These are phyloP conservation scores for Dothistroma septosporum DNA, from an alignment of 2,329 filamentous ascomycete species.

Conservation along the genomic window DNA sequence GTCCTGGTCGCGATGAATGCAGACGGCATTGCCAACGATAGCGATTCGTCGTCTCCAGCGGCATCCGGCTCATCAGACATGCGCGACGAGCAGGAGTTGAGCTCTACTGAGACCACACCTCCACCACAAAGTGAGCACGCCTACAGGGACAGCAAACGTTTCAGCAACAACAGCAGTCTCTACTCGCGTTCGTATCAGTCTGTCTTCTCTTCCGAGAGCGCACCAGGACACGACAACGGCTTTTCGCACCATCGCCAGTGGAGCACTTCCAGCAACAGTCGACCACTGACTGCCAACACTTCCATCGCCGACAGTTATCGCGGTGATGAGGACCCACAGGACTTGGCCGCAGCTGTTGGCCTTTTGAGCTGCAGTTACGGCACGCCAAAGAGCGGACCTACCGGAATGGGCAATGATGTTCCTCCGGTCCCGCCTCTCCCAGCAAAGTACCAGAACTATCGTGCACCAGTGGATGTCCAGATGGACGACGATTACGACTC, in stretches of 20 bases:
- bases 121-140: constrained; percentile 71
- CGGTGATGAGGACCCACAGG: constrained; percentile 74
- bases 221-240: constrained; percentile 51
- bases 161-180: constrained; percentile 47
- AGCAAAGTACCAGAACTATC: constrained; percentile 62
- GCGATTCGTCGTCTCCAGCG: constrained; percentile 82
- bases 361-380: constrained; percentile 87
- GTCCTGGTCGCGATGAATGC: constrained; percentile 87
- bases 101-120: constrained; percentile 89
- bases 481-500: constrained; percentile 48
- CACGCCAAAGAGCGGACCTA: constrained; percentile 65
- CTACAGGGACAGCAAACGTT: constrained; percentile 40
- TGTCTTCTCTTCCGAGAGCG: constrained; percentile 51
- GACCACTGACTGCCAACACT: constrained; percentile 67
- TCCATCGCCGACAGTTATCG: constrained; percentile 62
- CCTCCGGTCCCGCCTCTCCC: constrained; percentile 87
- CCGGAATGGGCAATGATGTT: constrained; percentile 64
- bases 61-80: constrained; percentile 75
- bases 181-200: constrained; percentile 80
- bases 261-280: constrained; percentile 64
- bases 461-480: constrained; percentile 41
- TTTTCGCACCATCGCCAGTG: constrained; percentile 63
- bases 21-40: constrained; percentile 60
- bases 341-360: constrained; percentile 84
- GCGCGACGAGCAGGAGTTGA: constrained; percentile 63